Percentiles rank a stretch among this genome's conserved stretches.
phyloP scores from a whole-genome alignment of 495 filamentous ascomycete genomes.

The Trichoderma asperelloides region DNA sequence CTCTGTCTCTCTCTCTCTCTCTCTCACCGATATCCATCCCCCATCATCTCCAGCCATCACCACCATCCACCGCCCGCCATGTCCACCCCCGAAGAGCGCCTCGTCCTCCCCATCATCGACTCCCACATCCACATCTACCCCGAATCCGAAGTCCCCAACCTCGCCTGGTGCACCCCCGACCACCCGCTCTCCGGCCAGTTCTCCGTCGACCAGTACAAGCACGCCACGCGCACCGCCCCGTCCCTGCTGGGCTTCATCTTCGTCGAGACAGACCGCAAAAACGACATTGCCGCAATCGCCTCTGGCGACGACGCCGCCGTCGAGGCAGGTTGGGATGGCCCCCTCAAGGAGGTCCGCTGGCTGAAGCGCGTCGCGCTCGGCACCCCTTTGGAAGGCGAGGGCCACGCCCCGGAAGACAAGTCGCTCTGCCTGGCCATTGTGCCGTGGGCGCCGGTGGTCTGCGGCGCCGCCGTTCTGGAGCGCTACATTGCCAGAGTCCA shows the following conservation, averaged over 20 bases:
- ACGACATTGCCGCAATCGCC: conserved; percentile 40
- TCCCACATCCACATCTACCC: conserved; percentile 85
- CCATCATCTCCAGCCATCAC: background rate
- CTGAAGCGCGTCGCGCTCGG: conserved; percentile 55
- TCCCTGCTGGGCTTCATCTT: conserved; percentile 62
- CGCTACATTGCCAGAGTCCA: conserved; percentile 43
- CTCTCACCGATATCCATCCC: background rate
- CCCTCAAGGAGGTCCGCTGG: conserved; percentile 63
- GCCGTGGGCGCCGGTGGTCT: conserved; percentile 71
- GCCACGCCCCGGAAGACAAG: conserved; percentile 42
- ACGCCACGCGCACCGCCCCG: conserved; percentile 22
- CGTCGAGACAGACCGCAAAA: conserved; percentile 70
- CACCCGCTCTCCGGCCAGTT: conserved; percentile 55
- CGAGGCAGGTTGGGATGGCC: conserved; percentile 36
- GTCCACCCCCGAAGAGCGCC: background rate
- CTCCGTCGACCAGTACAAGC: conserved; percentile 46
- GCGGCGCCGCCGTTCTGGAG: conserved; percentile 41
- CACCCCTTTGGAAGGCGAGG: conserved; percentile 47
- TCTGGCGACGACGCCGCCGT: conserved; percentile 29
- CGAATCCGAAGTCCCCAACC: conserved; percentile 47
- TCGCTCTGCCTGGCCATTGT: conserved; percentile 56
- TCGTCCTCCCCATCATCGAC: conserved; percentile 51
- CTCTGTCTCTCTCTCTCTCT: background rate
- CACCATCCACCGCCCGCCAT: too few species aligned
- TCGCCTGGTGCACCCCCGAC: conserved; percentile 55